These are phyloP conservation scores for Penicillium sp. DNA, from an alignment of 2,329 filamentous ascomycete genomes.

Conservation along the genomic window DNA sequence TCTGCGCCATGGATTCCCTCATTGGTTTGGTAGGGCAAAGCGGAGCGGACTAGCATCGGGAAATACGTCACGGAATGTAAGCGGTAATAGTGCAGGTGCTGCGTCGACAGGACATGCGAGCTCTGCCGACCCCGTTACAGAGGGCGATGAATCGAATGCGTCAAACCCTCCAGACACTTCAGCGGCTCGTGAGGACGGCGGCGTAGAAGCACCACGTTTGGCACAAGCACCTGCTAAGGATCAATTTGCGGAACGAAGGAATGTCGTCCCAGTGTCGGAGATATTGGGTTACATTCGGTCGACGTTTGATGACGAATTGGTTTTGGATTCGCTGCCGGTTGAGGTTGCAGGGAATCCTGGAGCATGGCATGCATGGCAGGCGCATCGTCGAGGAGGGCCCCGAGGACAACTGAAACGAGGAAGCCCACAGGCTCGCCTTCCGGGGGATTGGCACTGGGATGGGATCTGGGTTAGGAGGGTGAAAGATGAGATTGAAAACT, in stretches of 20 bases:
- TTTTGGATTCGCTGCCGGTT: conserved; percentile 70
- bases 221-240: conserved; percentile 10
- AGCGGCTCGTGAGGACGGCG: not conserved
- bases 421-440: conserved; percentile 47
- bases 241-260: conserved; percentile 23
- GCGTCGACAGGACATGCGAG: not conserved
- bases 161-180: not conserved
- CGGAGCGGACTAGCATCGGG: conserved; percentile 33
- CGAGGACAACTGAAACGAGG: conserved; percentile 33
- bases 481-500: conserved; percentile 65
- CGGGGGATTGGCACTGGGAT: conserved; percentile 94
- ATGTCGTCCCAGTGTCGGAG: conserved; percentile 52
- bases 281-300: conserved; percentile 73
- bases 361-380: conserved; percentile 88
- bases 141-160: not conserved
- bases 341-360: conserved; percentile 79
- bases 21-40: conserved; percentile 66
- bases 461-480: conserved; percentile 92
- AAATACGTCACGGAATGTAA: conserved; percentile 37
- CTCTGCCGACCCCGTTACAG: not conserved
- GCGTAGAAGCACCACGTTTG: conserved; percentile 1
- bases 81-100: conserved; percentile 30
- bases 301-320: conserved; percentile 66
- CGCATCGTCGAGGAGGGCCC: conserved; percentile 48
- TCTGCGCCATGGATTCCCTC: conserved; percentile 78